These are phyloP conservation scores for Candida labiduridarum DNA, from an alignment of 1,139 yeast genomes.

Conservation along the genomic window DNA sequence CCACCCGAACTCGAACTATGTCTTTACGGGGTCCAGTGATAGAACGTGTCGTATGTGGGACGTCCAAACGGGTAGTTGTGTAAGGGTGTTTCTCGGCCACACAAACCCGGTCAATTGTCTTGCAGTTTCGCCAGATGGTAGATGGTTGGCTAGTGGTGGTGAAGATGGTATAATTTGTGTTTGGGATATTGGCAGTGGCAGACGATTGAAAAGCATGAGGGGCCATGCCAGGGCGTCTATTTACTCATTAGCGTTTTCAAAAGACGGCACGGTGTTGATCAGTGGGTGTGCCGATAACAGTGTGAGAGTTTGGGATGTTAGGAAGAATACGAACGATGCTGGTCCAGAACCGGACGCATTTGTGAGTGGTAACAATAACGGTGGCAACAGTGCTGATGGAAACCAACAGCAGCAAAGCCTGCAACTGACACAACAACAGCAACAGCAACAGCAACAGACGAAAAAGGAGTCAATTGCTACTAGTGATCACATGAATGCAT, in stretches of 20 bases:
- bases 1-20: constrained; percentile 95
- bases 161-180: constrained; percentile 88
- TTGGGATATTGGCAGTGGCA: constrained; percentile 95
- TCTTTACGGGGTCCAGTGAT: constrained; percentile 93
- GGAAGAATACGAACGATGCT: constrained; percentile 77
- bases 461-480: constrained; percentile 78
- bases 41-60: constrained; percentile 99
- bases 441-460: constrained; percentile 22
- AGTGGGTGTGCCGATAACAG: constrained; percentile 94
- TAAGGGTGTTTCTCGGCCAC: constrained; percentile 93
- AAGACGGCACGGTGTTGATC: constrained; percentile 86
- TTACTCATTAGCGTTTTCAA: constrained; percentile 81
- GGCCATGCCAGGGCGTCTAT: constrained; percentile 92
- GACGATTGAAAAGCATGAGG: constrained; percentile 76
- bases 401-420: constrained; percentile 10
- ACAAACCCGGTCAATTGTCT: constrained; percentile 83
- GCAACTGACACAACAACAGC: constrained; percentile 20
- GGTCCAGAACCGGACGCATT: constrained; percentile 83
- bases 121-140: constrained; percentile 94
- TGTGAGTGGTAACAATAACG: constrained; percentile 25
- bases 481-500: constrained; percentile 89
- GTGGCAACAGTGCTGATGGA: constrained; percentile 9
- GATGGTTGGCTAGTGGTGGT: constrained; percentile 95
- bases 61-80: constrained; percentile 83
- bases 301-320: constrained; percentile 95